Percentiles rank a stretch among this genome's conserved stretches.
Evolutionary conservation across 345 rosid species (phyloP).

Genomic region (Populus nigra): DNA sequence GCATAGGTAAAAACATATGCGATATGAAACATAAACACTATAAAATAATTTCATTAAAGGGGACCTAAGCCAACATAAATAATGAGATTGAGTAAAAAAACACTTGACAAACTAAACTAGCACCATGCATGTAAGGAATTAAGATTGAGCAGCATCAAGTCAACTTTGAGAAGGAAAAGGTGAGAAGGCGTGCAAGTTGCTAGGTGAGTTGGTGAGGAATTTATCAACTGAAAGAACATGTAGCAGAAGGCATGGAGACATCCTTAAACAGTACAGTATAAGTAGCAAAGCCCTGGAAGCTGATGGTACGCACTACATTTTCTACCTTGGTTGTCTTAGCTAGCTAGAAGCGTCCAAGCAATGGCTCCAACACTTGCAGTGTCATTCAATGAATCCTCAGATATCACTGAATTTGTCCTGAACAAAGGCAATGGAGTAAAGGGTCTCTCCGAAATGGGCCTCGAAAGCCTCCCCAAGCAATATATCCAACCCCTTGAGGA

Average conservation of each 20-base stretch:
- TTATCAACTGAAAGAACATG: background rate
- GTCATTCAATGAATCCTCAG: background rate
- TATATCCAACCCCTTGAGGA: slow-evolving; percentile 19
- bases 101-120: background rate
- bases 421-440: slow-evolving; percentile 21
- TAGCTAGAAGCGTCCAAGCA: background rate
- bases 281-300: background rate
- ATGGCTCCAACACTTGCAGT: slow-evolving; percentile 20
- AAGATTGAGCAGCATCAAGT: background rate
- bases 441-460: slow-evolving; percentile 26
- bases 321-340: background rate
- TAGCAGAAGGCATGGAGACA: background rate
- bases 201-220: background rate
- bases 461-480: slow-evolving; percentile 16
- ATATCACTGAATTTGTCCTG: slow-evolving; percentile 16
- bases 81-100: no score
- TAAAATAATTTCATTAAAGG: no score
- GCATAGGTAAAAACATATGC: no score
- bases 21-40: no score
- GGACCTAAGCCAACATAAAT: no score
- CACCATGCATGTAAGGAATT: no score
- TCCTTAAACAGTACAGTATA: background rate
- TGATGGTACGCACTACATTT: background rate
- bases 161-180: background rate
- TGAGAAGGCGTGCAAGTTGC: background rate